Base-by-base conservation (phyloP, 139 green algal genomes). In the Mesotaenium endlicherianum region DNA sequence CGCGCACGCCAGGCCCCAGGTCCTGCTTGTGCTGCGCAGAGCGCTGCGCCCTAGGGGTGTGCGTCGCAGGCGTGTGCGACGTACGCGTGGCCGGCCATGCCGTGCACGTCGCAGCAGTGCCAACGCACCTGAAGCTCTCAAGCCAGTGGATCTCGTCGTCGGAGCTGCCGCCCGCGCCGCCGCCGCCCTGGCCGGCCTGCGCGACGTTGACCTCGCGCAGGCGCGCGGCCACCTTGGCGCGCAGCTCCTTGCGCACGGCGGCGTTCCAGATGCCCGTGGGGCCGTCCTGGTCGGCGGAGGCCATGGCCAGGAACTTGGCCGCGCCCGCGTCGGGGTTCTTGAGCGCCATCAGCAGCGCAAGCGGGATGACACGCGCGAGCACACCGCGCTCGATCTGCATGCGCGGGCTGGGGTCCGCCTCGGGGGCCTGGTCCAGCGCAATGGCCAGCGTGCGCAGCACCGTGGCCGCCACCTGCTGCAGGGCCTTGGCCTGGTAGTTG, bases 111-210 rank as follows among this genome's bases (percentile, higher is more conserved):
- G n/a, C n/a, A n/a, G n/a, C n/a, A n/a, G n/a, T n/a, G n/a, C n/a
- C n/a, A n/a, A n/a, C 75, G 31, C 53, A 76, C 75, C 75, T 84
- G 77, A 84, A 84, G 1, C 34, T 43, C 1, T 45, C 58, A 16
- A 84, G 47, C 77, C 77, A 84, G 14, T 44, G 38, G 31, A 84
- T 17, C 57, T 84, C 77, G 34, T 84, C 58, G 8, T 79, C 77
- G 31, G 57, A 44, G 20, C 41, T 76, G 44, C 39, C 1, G 6
- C 41, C 75, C n/a, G 34, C 74, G 31, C 49, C 34, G n/a, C 60
- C 6, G 41, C 30, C n/a, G n/a, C n/a, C n/a, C n/a, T n/a, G n/a
- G n/a, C n/a, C n/a, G 1, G 75, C 75, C 3, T 75, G 44, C 75
- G 41, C 34, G 42, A 82, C 1, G 30, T 82, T 75, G 1, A 49